Evolutionary conservation across 169 alveolate species (phyloP), one percentile per base, ranked within the genome.

Genomic region (Cyclospora cayetanensis): DNA sequence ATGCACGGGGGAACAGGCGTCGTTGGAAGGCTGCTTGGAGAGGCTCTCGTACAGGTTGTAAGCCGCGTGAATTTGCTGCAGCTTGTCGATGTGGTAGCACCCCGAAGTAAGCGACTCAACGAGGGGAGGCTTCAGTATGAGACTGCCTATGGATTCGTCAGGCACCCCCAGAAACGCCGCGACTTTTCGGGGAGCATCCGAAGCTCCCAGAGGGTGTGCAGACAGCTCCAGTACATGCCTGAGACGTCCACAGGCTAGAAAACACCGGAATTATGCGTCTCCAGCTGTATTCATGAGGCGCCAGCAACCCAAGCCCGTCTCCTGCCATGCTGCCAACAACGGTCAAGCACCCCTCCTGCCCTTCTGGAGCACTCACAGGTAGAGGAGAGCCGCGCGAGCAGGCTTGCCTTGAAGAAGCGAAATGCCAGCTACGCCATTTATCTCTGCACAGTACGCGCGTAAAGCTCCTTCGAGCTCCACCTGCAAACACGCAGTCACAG

Each of bases 21-120:
- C 46, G 0, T 29, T 18, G 22, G 18, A 22, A 43, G 63, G 68
- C 68, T 39, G 60, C 43, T 12, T 25, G 1, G 87, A 41, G 27
- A 46, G 87, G 31, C 60, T 43, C 27, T 77, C 68, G 87, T 34
- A 22, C n/a, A 91, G 74, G 65, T 91, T 91, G 77, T 39, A 60
- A 20, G 91, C 92, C 22, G 94, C 92, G 70, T 91, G 94, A 18
- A 91, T 84, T 35, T 82, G 92, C 88, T 91, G 94, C 90, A 91
- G 65, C n/a, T 65, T 84, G 87, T 91, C 94, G 0, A 91, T 84
- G 39, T 84, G 92, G 87, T 27, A 86, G 27, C 63, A 27, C 2
- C 74, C 91, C n/a, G 85, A 46, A 37, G 31, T 42, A 12, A 52
- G 22, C 18, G 66, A 60, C 70, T 82, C 55, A 20, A 34, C 4